Percentiles rank a stretch among this genome's conserved stretches.
Evolutionary conservation across 257 asterid genomes (phyloP).

Genomic region (Penstemon davidsonii): DNA sequence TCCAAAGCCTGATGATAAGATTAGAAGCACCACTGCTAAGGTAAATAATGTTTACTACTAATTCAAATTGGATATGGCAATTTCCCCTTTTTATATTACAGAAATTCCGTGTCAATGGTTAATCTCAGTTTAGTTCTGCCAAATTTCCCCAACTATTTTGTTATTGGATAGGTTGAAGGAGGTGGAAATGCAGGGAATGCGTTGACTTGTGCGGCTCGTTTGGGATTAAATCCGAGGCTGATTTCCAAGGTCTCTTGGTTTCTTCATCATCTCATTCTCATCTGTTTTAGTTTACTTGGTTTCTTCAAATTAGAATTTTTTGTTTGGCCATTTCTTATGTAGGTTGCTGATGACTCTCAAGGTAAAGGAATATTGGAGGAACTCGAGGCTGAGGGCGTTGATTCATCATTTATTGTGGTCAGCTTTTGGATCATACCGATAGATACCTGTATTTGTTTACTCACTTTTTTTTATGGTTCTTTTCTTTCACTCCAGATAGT

Average conservation of each 20-base stretch:
- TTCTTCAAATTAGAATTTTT: not conserved
- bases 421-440: slow-evolving; percentile 19
- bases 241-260: slow-evolving; percentile 70
- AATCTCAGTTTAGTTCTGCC: too few relatives aligned
- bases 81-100: not conserved
- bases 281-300: slow-evolving; percentile 19
- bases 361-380: slow-evolving; percentile 87
- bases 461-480: not conserved
- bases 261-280: slow-evolving; percentile 17
- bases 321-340: slow-evolving; percentile 22
- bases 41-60: slow-evolving; percentile 32
- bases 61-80: not conserved
- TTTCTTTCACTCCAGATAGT: not conserved
- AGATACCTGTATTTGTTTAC: not conserved
- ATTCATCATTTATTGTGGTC: slow-evolving; percentile 80
- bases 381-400: slow-evolving; percentile 81
- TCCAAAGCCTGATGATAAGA: slow-evolving; percentile 93
- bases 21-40: slow-evolving; percentile 76
- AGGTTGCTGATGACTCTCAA: slow-evolving; percentile 94
- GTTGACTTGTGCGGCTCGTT: slow-evolving; percentile 83
- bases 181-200: slow-evolving; percentile 98
- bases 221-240: slow-evolving; percentile 76
- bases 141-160: not conserved
- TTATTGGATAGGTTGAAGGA: slow-evolving; percentile 64
- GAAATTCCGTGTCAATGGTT: too few relatives aligned